Base-by-base conservation (phyloP, 495 filamentous ascomycete genomes). In the Neurospora discreta region DNA sequence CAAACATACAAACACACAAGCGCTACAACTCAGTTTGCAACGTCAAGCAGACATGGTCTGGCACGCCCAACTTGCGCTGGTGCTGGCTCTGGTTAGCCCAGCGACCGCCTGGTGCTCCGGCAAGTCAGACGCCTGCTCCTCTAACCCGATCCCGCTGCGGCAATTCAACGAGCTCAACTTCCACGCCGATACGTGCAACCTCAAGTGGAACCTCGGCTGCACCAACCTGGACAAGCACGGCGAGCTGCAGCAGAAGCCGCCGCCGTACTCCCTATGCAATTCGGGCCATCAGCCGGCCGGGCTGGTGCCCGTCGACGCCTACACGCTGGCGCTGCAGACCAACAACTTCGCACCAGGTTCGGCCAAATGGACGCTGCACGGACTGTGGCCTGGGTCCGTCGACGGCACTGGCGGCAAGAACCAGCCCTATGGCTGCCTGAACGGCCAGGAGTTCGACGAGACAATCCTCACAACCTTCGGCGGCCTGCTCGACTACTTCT, bases 381-480 rank as follows among this genome's bases (percentile, higher is more conserved):
- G 68, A 16, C 68, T 69, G 7, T 69, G 68, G 68, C 68, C 68
- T 20, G 68, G 68, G 20, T 69, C 68, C 7, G 30, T 15, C 15
- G n/a, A 23, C 8, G 68, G 68, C 16, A 39, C 6, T 36, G 68
- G 68, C 11, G 38, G 6, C 7, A 41, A 43, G 39, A 69, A 69
- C 26, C 68, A 69, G 68, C 68, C 68, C 68, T 39, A 39, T 13
- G 68, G 68, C 68, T 69, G 68, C n/a, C 68, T 41, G 36, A 16
- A 69, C 36, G 68, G 68, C 68, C 39, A 69, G 18, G 68, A 43
- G 30, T 69, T 69, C 36, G n/a, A 69, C 68, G 68, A 69, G 38
- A 41, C 68, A 16, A 26, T 41, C n/a, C 68, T 69, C 16, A 69
- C 33, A 3, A 69, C 68, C 68, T 69, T 69, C 30, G 33, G 8